Conservation (phyloP, 192 early-diverging fungal species). For the Backusella parvicylindrica region DNA sequence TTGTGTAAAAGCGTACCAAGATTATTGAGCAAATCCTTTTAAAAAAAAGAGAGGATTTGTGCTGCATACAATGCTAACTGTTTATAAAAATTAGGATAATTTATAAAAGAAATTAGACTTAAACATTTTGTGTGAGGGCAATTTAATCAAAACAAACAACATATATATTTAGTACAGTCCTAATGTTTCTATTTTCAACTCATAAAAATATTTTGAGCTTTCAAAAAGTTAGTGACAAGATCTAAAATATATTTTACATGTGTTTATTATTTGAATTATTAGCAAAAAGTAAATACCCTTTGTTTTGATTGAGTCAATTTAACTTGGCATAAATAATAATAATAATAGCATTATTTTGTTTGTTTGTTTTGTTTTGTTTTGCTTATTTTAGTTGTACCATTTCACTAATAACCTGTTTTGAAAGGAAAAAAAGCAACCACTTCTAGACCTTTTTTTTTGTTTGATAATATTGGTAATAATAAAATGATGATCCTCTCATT, state of each 20-base stretch:
- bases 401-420: background rate
- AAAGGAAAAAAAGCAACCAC: background rate
- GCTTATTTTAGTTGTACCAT: background rate
- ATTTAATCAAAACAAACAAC: background rate
- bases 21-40: background rate
- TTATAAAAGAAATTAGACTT: too few relatives aligned
- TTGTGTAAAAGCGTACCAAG: background rate
- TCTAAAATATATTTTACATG: background rate
- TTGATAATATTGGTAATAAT: background rate
- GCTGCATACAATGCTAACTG: background rate
- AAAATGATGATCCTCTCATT: background rate
- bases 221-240: background rate
- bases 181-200: background rate
- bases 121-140: background rate
- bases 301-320: background rate
- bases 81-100: background rate
- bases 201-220: background rate
- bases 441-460: background rate
- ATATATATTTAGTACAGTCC: background rate
- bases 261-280: background rate
- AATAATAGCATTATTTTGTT: background rate
- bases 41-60: too few relatives aligned
- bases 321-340: background rate
- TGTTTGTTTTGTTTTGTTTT: background rate
- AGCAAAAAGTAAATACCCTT: background rate